phyloP scores from a whole-genome alignment of 1,284 basidiomycete genomes.

The Meripilus lineatus region DNA sequence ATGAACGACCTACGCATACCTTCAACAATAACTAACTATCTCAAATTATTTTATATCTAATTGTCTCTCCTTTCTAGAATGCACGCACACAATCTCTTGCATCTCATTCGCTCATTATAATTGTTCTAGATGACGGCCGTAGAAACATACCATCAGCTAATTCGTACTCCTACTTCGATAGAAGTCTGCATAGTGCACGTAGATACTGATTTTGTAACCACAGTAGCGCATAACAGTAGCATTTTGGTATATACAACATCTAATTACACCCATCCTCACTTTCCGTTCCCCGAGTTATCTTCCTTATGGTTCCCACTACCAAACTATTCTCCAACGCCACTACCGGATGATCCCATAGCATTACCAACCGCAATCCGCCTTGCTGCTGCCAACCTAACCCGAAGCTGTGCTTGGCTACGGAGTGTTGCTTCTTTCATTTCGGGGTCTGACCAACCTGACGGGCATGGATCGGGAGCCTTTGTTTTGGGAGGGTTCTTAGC shows the following conservation, averaged over 20 bases:
- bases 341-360: no score
- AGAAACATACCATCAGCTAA: no score
- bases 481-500: neutral
- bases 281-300: no score
- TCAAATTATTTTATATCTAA: neutral
- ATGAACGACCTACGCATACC: neutral
- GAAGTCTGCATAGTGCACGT: no score
- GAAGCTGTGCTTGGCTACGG: conserved; percentile 44
- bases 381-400: conserved; percentile 44
- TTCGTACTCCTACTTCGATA: no score
- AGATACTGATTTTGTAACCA: neutral
- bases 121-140: neutral
- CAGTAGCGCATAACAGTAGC: no score
- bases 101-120: neutral
- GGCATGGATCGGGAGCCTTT: neutral
- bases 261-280: no score
- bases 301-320: no score
- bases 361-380: conserved; percentile 31
- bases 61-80: neutral
- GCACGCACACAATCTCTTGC: neutral
- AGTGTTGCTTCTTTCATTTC: conserved; percentile 34
- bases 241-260: no score
- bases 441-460: neutral
- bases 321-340: no score
- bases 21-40: neutral